Evolutionary conservation across 768 basidiomycete genomes (phyloP).

Genomic region (Amanita fuliginea): DNA sequence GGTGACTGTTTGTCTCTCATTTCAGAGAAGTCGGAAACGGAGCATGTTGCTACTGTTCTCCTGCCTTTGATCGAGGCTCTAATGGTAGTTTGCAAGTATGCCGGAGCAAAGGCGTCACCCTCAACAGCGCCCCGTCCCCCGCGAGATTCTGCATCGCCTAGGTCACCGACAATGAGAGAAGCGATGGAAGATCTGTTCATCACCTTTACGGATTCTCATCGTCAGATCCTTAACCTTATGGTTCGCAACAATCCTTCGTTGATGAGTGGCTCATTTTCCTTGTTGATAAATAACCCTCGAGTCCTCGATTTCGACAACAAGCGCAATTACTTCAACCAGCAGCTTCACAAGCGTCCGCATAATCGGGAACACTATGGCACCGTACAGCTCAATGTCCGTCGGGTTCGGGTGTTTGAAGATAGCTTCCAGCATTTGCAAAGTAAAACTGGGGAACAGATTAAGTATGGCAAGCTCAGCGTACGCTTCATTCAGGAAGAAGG

Average conservation of each 20-base stretch:
- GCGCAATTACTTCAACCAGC: conserved; percentile 90
- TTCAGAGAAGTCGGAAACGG: conserved; percentile 68
- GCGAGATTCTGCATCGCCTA: conserved; percentile 59
- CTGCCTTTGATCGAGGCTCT: conserved; percentile 91
- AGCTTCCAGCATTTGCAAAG: conserved; percentile 89
- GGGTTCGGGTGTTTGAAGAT: conserved; percentile 92
- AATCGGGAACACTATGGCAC: conserved; percentile 74
- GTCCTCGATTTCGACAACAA: conserved; percentile 99
- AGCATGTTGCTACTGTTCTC: conserved; percentile 86
- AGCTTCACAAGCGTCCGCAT: conserved; percentile 76
- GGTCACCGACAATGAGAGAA: conserved; percentile 58
- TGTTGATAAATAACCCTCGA: conserved; percentile 90
- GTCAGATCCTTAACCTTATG: conserved; percentile 93
- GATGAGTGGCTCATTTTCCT: conserved; percentile 96
- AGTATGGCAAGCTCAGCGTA: conserved; percentile 93
- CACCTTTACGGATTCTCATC: conserved; percentile 85
- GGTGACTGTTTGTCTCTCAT: conserved; percentile 84
- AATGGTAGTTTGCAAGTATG: conserved; percentile 98
- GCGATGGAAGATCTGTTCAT: conserved; percentile 89
- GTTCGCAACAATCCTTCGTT: conserved; percentile 96
- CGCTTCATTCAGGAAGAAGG: conserved; percentile 97
- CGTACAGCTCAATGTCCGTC: conserved; percentile 80
- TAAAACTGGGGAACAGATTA: conserved; percentile 91
- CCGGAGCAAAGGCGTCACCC: conserved; percentile 50
- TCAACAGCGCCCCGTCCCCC: conserved; percentile 36